Base-by-base conservation (phyloP, 208 protist genomes). In the Novymonas esmeraldas region DNA sequence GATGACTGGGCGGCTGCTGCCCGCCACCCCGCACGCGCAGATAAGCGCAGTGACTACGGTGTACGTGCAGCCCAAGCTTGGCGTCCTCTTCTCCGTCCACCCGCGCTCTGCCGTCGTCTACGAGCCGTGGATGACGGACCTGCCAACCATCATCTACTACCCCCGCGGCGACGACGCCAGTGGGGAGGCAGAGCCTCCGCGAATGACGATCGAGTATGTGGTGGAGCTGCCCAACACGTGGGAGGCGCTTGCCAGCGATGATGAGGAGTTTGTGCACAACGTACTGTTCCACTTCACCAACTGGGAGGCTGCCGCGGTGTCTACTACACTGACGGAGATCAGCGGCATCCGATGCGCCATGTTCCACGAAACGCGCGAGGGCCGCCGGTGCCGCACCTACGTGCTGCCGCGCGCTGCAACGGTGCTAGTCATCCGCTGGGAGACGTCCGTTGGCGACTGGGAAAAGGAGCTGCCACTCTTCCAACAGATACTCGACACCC, bases 201-300 rank as follows among this genome's bases (percentile, higher is more conserved):
- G 52, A 24, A 64, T 70, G 69, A 72, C 59, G 13, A 68, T 72
- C 50, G 65, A 84, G 39, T 65, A 70, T 67, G 26, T 90, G 11
- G 59, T 60, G 22, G 55, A 71, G 45, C 39, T 90, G 5, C 80
- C 84, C 14, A 42, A 39, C 6, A 84, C 80, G 45, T 90, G 84
- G 84, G 73, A 85, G 59, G 49, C 48, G 7, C 60, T 58, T 14
- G 45, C 72, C 34, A 58, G 66, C 38, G 78, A 76, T 45, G 80
- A 86, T 6, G 81, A 90, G 39, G 81, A 82, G 54, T 65, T 90
- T 22, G 62, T 80, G 0, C 84, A 87, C 64, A 87, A 85, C 61
- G 84, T 86, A 3, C 46, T 79, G 16, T 85, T 85, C 39, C 84
- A 90, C 67, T 81, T 86, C 67, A 87, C 84, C 16, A 72, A 81